Evolutionary conservation across 2,329 filamentous ascomycete species (phyloP).

Genomic region (Stagonosporopsis rhizophila): DNA sequence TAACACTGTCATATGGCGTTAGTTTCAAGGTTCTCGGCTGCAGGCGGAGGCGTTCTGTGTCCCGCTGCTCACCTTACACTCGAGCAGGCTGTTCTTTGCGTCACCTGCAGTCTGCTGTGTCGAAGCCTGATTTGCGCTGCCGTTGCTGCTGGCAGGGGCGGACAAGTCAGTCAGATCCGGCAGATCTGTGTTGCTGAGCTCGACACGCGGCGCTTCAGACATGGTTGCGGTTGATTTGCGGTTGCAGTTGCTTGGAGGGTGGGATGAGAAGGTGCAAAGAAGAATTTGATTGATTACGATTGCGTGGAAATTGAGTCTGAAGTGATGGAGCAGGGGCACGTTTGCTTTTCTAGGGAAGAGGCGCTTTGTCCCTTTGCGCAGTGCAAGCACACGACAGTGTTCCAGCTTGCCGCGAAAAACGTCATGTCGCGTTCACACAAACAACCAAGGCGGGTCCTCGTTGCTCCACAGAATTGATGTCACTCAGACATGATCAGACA

Average conservation of each 20-base stretch:
- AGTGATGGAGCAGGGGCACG: constrained; percentile 4
- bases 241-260: background rate
- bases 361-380: constrained; percentile 15
- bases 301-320: constrained; percentile 8
- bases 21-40: constrained; percentile 43
- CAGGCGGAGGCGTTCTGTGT: constrained; percentile 32
- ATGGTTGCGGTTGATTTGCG: constrained; percentile 23
- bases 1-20: constrained; percentile 49
- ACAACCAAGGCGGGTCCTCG: constrained; percentile 11
- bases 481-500: constrained; percentile 8
- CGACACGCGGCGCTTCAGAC: constrained; percentile 44
- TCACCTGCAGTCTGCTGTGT: constrained; percentile 35
- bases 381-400: constrained; percentile 17
- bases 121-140: constrained; percentile 32
- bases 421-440: constrained; percentile 20
- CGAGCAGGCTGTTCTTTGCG: constrained; percentile 48
- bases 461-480: constrained; percentile 18
- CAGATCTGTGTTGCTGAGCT: constrained; percentile 36
- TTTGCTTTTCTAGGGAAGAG: constrained; percentile 18
- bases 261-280: background rate
- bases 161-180: constrained; percentile 37
- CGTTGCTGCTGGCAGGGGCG: constrained; percentile 30
- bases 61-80: constrained; percentile 55
- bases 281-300: background rate
- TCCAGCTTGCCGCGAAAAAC: constrained; percentile 17